Conservation (phyloP, 805 yeast species). For the Monosporozyma servazzii region DNA sequence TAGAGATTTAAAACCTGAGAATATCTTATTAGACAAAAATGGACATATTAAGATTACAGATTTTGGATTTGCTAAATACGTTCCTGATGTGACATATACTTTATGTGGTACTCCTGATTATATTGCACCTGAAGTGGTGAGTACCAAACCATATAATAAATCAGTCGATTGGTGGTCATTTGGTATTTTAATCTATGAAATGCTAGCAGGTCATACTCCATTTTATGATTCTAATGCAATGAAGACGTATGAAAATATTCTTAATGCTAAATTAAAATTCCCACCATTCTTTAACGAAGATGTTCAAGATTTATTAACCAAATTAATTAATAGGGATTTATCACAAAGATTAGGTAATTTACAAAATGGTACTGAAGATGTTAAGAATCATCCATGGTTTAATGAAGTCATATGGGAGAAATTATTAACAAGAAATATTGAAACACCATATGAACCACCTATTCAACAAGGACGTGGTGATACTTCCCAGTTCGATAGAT, state of each 20-base stretch:
- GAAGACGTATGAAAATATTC: slow-evolving; percentile 88
- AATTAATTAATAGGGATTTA: slow-evolving; percentile 74
- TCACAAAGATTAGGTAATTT: slow-evolving; percentile 79
- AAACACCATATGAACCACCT: slow-evolving; percentile 95
- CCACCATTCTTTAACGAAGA: slow-evolving; percentile 73
- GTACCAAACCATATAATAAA: slow-evolving; percentile 88
- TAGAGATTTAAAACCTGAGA: slow-evolving; percentile 90
- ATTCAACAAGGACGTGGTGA: slow-evolving; percentile 89
- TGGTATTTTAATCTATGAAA: slow-evolving; percentile 84
- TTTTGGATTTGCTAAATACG: slow-evolving; percentile 93
- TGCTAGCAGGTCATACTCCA: slow-evolving; percentile 94
- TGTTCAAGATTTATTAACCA: slow-evolving; percentile 61
- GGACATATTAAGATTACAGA: slow-evolving; percentile 92
- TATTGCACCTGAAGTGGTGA: slow-evolving; percentile 92
- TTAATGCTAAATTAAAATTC: slow-evolving; percentile 67
- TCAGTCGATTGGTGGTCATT: slow-evolving; percentile 98
- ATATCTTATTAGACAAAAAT: slow-evolving; percentile 74
- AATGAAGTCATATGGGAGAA: slow-evolving; percentile 90
- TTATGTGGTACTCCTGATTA: slow-evolving; percentile 94
- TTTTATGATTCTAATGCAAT: slow-evolving; percentile 88
- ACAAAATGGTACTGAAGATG: slow-evolving; percentile 76
- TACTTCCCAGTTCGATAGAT: slow-evolving; percentile 67
- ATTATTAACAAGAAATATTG: slow-evolving; percentile 73
- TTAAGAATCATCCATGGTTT: slow-evolving; percentile 86
- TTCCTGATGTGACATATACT: slow-evolving; percentile 85